phyloP scores from a whole-genome alignment of 2,329 filamentous ascomycete genomes.

The Colletotrichum ledebouriae region DNA sequence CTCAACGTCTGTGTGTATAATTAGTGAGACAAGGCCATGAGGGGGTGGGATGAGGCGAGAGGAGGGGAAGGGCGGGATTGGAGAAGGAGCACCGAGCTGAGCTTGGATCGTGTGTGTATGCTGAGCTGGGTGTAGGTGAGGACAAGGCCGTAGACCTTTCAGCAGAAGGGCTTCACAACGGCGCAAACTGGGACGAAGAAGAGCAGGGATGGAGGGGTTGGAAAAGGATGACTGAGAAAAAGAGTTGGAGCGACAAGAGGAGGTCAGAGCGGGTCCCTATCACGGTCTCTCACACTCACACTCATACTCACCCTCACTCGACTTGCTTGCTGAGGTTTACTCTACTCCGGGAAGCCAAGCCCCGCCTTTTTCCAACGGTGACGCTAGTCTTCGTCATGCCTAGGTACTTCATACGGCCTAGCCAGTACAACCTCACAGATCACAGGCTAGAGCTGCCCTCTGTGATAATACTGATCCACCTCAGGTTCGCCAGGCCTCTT shows the following conservation, averaged over 20 bases:
- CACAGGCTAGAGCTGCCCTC: neutral
- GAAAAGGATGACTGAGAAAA: neutral
- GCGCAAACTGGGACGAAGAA: constrained; percentile 16
- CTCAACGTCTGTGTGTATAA: constrained; percentile 34
- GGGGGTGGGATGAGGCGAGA: constrained; percentile 24
- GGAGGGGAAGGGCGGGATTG: constrained; percentile 4
- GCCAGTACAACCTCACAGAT: neutral
- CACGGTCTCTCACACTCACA: constrained; percentile 15
- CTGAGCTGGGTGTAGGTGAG: constrained; percentile 31
- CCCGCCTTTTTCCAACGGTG: constrained; percentile 10
- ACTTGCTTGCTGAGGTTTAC: too few species aligned
- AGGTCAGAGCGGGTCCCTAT: constrained; percentile 36
- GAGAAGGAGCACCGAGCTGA: neutral
- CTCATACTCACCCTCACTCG: too few species aligned
- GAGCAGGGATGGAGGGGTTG: constrained; percentile 24
- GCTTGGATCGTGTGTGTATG: constrained; percentile 1
- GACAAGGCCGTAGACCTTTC: constrained; percentile 6
- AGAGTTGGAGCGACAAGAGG: constrained; percentile 30
- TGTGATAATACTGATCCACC: constrained; percentile 6
- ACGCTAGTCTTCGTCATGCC: constrained; percentile 21
- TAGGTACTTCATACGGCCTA: neutral
- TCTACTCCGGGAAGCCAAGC: too few species aligned
- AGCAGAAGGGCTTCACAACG: constrained; percentile 11
- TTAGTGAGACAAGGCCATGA: constrained; percentile 34
- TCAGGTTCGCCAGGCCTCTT: constrained; percentile 19